Evolutionary conservation across 768 basidiomycete genomes (phyloP).

Genomic region (Tephrocybe sp.): DNA sequence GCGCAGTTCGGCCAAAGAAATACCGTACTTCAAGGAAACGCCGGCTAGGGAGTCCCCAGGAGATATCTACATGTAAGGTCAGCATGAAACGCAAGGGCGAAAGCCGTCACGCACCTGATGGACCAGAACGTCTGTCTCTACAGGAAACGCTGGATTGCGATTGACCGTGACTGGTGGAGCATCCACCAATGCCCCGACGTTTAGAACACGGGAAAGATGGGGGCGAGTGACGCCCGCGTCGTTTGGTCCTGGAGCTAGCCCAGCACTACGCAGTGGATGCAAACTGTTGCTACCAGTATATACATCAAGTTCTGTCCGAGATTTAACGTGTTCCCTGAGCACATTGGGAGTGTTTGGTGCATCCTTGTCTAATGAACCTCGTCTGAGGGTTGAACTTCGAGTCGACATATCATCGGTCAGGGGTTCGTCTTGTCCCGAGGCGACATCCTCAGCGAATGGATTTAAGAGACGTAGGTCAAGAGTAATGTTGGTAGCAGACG

Average conservation of each 20-base stretch:
- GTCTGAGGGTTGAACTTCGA: neutral
- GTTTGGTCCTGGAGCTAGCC: conserved; percentile 19
- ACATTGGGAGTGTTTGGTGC: neutral
- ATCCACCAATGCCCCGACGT: conserved; percentile 27
- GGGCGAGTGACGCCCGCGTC: conserved; percentile 30
- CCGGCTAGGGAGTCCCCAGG: conserved; percentile 81
- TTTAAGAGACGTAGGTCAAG: conserved; percentile 10
- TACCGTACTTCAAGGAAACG: conserved; percentile 87
- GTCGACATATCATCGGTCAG: neutral
- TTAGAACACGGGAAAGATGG: conserved; percentile 22
- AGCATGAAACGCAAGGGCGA: neutral
- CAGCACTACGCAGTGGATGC: conserved; percentile 28
- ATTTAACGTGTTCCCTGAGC: conserved; percentile 18
- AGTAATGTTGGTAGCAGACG: conserved; percentile 12
- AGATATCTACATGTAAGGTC: conserved; percentile 51
- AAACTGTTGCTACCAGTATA: conserved; percentile 9
- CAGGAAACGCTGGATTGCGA: conserved; percentile 11
- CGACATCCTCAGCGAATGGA: conserved; percentile 14
- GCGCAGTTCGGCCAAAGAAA: conserved; percentile 79
- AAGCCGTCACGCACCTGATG: conserved; percentile 47
- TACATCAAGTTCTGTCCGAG: conserved; percentile 22
- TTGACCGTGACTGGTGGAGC: conserved; percentile 20
- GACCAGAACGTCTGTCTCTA: conserved; percentile 55
- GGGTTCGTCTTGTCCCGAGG: neutral
- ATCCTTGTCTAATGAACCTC: neutral